Conservation (phyloP, 1,284 basidiomycete genomes). For the Phellinidium pouzarii region DNA sequence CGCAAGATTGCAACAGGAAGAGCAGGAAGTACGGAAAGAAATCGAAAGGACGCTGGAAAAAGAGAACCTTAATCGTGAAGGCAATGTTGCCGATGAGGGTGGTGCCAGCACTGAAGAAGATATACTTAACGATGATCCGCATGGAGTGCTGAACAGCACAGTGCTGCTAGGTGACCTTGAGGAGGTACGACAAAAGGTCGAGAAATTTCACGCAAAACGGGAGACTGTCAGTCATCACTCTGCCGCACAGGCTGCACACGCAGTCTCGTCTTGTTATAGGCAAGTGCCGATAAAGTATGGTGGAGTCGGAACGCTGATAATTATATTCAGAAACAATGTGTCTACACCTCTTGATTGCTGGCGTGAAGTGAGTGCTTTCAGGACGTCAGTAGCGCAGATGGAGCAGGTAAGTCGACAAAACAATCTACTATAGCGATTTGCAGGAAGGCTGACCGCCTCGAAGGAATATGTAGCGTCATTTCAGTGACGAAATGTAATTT, state of each 20-base stretch:
- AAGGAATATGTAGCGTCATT: conserved; percentile 16
- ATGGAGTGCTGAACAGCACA: conserved; percentile 38
- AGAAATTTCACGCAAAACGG: conserved; percentile 59
- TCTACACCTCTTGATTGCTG: conserved; percentile 68
- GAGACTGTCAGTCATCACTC: conserved; percentile 38
- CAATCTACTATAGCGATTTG: neutral
- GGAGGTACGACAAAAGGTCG: conserved; percentile 63
- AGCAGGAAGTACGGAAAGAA: conserved; percentile 55
- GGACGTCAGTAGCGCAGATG: conserved; percentile 55
- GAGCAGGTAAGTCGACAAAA: conserved; percentile 43
- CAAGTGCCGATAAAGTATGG: conserved; percentile 31
- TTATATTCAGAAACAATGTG: conserved; percentile 44
- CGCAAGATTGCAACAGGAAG: conserved; percentile 53
- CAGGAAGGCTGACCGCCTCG: conserved; percentile 19
- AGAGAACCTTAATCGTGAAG: conserved; percentile 73
- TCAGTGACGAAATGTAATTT: neutral
- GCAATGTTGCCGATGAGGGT: conserved; percentile 27
- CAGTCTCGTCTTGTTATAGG: conserved; percentile 70
- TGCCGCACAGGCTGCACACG: conserved; percentile 40
- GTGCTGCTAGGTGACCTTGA: conserved; percentile 65
- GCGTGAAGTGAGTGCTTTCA: conserved; percentile 71
- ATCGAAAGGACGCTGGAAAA: conserved; percentile 69
- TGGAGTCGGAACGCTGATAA: neutral
- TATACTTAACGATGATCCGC: conserved; percentile 31
- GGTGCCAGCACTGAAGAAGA: conserved; percentile 26